Base-by-base conservation (phyloP, 495 filamentous ascomycete genomes). In the Aspergillus bertholletiae region DNA sequence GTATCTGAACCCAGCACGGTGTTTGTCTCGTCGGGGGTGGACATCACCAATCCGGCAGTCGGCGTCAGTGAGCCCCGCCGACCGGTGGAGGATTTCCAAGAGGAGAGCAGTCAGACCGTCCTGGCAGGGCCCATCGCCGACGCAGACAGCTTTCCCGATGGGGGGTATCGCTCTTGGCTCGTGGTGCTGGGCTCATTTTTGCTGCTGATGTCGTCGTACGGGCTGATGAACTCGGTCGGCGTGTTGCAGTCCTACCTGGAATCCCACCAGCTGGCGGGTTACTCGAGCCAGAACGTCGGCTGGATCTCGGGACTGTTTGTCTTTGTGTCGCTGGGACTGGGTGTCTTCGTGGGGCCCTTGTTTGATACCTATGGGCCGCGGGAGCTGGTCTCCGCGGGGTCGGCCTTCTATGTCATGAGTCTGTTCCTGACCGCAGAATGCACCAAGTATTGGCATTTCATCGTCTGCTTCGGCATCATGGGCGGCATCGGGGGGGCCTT, bases 221-320 rank as follows among this genome's bases (percentile, higher is more conserved):
- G 85, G 0, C 70, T 87, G 41, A 81, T 75, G 84, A 75, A 85
- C 66, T 79, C 77, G 11, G 74, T 83, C 5, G 85, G 82, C 44
- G 79, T 87, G 2, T 76, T 87, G 48, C 84, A 87, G 61, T 80
- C 77, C 32, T 86, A 85, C 68, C 82, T 86, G 54, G 67, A 76
- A 39, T 67, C 75, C 6, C 69, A 88, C 60, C 83, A 88, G 63
- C 73, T 88, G 18, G 62, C 70, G 0, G 51, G 64, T n/a, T 80
- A 84, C 67, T 75, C 68, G 18, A 65, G 78, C 13, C 81, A 78
- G 21, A 73, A 80, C 41, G 78, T 88, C 23, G 84, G 84, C 20
- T 88, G 85, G 86, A 83, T 88, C 40, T 80, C 82, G 3, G 80
- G 81, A 27, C 59, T 82, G 1, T 86, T 86, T 62, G 72, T 84